These are phyloP conservation scores for Trichoderma aggressivum DNA, from an alignment of 2,329 filamentous ascomycete genomes.

Conservation along the genomic window DNA sequence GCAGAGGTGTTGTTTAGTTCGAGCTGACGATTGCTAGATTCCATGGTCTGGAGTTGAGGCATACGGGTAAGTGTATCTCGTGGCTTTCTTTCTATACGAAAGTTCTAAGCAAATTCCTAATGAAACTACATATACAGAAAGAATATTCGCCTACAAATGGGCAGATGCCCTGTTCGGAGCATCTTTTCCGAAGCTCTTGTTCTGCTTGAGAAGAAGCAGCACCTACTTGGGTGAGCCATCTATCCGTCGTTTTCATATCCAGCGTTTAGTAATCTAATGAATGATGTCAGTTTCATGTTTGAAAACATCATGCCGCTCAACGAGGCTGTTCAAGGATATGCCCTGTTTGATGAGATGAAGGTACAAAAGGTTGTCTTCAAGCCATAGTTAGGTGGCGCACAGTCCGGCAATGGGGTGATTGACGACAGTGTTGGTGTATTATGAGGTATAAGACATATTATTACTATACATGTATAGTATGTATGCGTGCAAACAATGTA, in stretches of 20 bases:
- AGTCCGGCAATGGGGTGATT: neutral
- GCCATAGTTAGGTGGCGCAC: conserved; percentile 25
- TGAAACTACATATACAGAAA: conserved; percentile 45
- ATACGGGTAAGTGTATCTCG: conserved; percentile 44
- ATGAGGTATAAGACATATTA: neutral
- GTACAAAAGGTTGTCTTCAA: conserved; percentile 72
- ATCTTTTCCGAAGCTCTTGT: conserved; percentile 64
- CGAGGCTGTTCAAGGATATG: conserved; percentile 64
- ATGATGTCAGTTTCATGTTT: conserved; percentile 63
- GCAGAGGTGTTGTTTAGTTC: neutral
- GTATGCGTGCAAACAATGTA: neutral
- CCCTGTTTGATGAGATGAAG: conserved; percentile 69
- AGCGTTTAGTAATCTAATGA: neutral
- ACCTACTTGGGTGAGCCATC: conserved; percentile 48
- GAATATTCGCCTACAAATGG: conserved; percentile 72
- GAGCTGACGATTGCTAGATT: conserved; percentile 43
- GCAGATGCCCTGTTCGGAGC: conserved; percentile 69
- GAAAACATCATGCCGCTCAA: conserved; percentile 70
- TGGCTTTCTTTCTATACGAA: neutral
- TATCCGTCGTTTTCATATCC: too few species aligned
- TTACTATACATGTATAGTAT: neutral
- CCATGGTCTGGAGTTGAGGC: conserved; percentile 64
- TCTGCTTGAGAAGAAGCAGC: conserved; percentile 62
- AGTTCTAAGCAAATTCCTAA: neutral
- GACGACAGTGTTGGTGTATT: neutral